Percentiles rank a stretch among this genome's conserved stretches.
phyloP scores from a whole-genome alignment of 768 basidiomycete species.

The Tubosaeta sp. region DNA sequence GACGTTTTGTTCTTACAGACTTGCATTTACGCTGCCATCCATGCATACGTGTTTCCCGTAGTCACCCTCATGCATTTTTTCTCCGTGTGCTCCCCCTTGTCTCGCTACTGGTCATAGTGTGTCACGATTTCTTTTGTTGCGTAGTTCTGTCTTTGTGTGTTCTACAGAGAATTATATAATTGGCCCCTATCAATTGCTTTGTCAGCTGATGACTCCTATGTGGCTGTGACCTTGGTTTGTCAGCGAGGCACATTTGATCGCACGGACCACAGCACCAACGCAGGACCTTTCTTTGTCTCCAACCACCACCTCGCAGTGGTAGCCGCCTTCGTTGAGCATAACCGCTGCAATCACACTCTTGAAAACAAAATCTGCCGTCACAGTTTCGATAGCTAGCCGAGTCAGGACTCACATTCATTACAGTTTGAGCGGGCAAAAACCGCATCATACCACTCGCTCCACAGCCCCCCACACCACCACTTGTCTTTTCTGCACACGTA shows the following conservation, averaged over 20 bases:
- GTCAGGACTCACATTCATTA: slow-evolving; percentile 26
- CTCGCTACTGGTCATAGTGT: slow-evolving; percentile 9
- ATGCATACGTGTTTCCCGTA: slow-evolving; percentile 24
- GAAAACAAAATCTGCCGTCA: slow-evolving; percentile 5
- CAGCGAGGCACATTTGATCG: slow-evolving; percentile 18
- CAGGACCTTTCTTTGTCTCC: slow-evolving; percentile 13
- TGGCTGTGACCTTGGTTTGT: slow-evolving; percentile 22
- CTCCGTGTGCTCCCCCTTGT: background rate
- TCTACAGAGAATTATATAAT: slow-evolving; percentile 5
- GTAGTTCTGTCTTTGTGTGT: slow-evolving; percentile 19
- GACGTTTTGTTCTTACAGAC: slow-evolving; percentile 26
- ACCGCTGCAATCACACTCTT: slow-evolving; percentile 5
- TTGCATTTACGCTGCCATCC: slow-evolving; percentile 15
- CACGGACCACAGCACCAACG: slow-evolving; percentile 7
- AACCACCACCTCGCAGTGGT: slow-evolving; percentile 23
- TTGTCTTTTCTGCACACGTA: background rate
- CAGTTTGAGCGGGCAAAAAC: slow-evolving; percentile 11
- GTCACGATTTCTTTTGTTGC: slow-evolving; percentile 5
- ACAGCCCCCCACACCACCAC: slow-evolving; percentile 15
- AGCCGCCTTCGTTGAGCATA: slow-evolving; percentile 10
- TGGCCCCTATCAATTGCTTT: background rate
- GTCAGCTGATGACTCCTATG: background rate
- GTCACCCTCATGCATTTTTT: slow-evolving; percentile 20
- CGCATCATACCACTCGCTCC: slow-evolving; percentile 17
- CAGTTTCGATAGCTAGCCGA: slow-evolving; percentile 16